Evolutionary conservation across 2,329 filamentous ascomycete species (phyloP), one percentile per base, ranked within the genome.

Genomic region (Teratosphaeria nubilosa): DNA sequence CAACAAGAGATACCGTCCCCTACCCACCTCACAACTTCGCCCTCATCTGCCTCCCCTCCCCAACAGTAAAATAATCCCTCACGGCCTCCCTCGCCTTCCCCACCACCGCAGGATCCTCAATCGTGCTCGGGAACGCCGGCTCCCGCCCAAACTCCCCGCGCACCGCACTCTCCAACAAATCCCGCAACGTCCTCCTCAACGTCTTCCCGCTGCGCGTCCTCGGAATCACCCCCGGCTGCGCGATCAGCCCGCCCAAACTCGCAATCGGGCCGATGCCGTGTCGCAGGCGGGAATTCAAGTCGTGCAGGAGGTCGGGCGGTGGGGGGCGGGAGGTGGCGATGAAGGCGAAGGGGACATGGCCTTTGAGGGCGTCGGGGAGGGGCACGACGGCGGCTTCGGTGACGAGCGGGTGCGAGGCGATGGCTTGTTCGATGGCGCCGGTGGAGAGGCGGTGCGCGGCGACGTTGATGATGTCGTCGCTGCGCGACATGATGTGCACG

Each of bases 201-300:
- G 90, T 96, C 80, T 96, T 97, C 30, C 92, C 92, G n/a, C 86
- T 90, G 30, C 91, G 77, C 16, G 92, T 96, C 77, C 91, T 91
- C 5, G 92, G 91, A 56, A 96, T 96, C 80, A 95, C 91, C 16
- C 86, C 86, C 64, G 84, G 85, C 45, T 89, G 89, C 63, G 90
- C 88, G 56, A 96, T 87, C 68, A 96, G 87, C 1, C 91, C 91
- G 9, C 90, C 90, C 0, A 97, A 79, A 1, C 84, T 83, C 1
- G 92, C 91, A 62, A 97, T 96, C 24, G 88, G 84, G 6, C 91
- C 91, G 57, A 97, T 94, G 67, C 95, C 88, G 34, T 80, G 78
- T 27, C 91, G 85, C 2, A 96, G 86, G 3, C 86, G 79, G 31
- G 73, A 75, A 65, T 94, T 89, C 48, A 94, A 83, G 70, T 91